A percentile compares a stretch with the other conserved stretches of the same genome.
Evolutionary conservation across 257 asterid genomes (phyloP).

Genomic region (Leptodermis oblonga): DNA sequence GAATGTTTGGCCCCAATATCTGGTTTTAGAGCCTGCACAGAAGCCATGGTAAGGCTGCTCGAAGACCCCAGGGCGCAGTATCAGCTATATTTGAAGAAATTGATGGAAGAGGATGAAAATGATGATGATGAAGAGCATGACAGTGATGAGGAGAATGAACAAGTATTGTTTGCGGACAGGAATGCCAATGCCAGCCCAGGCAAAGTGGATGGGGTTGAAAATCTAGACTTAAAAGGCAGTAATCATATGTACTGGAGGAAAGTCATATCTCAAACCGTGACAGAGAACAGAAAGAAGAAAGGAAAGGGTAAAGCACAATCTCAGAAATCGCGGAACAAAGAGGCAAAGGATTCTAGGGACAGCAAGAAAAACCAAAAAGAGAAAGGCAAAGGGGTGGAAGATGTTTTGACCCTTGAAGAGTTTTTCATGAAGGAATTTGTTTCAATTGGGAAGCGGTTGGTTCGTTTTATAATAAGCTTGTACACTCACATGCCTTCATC

Average conservation of each 20-base stretch:
- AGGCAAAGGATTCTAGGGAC: neutral
- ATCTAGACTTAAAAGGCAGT: constrained; percentile 13
- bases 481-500: constrained; percentile 59
- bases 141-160: constrained; percentile 10
- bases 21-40: constrained; percentile 44
- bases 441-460: constrained; percentile 17
- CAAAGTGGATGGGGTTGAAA: neutral
- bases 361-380: constrained; percentile 6
- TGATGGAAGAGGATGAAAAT: constrained; percentile 11
- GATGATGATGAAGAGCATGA: constrained; percentile 12
- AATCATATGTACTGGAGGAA: constrained; percentile 28
- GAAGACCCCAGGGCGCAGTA: constrained; percentile 42
- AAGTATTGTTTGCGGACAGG: neutral
- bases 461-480: constrained; percentile 33
- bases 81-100: constrained; percentile 23
- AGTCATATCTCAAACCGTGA: constrained; percentile 23
- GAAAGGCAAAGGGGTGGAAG: neutral
- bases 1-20: constrained; percentile 39
- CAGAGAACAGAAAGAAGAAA: constrained; percentile 27
- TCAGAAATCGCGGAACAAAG: constrained; percentile 7
- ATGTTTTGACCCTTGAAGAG: constrained; percentile 43
- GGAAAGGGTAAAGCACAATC: constrained; percentile 10
- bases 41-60: constrained; percentile 41
- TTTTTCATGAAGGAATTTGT: constrained; percentile 32
- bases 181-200: neutral